Conservation (phyloP, 495 filamentous ascomycete species). For the Halenospora varia region DNA sequence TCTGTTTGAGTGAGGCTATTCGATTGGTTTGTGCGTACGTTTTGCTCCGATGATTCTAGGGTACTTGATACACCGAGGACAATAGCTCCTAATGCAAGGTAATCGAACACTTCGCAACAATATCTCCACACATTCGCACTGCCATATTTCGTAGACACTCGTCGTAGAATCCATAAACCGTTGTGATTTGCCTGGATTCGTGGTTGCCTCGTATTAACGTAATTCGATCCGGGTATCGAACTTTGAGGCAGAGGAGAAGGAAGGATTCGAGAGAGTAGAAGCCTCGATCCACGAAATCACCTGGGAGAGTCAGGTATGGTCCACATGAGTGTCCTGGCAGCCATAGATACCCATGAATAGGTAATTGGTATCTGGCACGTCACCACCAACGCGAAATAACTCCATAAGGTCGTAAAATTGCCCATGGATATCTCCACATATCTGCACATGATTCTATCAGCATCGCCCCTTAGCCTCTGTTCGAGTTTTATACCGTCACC, state of each 20-base stretch:
- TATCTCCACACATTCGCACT: conserved; percentile 98
- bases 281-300: conserved; percentile 96
- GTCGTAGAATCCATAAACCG: conserved; percentile 98
- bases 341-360: conserved; percentile 86
- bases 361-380: conserved; percentile 96
- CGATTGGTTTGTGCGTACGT: no score
- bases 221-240: conserved; percentile 96
- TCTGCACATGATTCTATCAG: conserved; percentile 49
- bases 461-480: no score
- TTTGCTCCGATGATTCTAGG: conserved; percentile 48
- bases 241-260: conserved; percentile 91
- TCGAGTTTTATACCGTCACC: conserved; percentile 81
- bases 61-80: conserved; percentile 83
- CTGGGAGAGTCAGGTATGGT: conserved; percentile 32
- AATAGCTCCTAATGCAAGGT: conserved; percentile 90
- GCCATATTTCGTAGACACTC: conserved; percentile 95
- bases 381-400: conserved; percentile 91
- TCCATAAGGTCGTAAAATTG: conserved; percentile 99
- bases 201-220: conserved; percentile 96
- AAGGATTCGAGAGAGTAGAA: conserved; percentile 98
- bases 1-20: conserved; percentile 33
- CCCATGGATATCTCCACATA: conserved; percentile 98
- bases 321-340: background rate
- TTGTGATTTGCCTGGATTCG: conserved; percentile 96
- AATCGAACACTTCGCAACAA: conserved; percentile 98